phyloP scores from a whole-genome alignment of 2,329 filamentous ascomycete genomes.

The Penicillium sumatraense region DNA sequence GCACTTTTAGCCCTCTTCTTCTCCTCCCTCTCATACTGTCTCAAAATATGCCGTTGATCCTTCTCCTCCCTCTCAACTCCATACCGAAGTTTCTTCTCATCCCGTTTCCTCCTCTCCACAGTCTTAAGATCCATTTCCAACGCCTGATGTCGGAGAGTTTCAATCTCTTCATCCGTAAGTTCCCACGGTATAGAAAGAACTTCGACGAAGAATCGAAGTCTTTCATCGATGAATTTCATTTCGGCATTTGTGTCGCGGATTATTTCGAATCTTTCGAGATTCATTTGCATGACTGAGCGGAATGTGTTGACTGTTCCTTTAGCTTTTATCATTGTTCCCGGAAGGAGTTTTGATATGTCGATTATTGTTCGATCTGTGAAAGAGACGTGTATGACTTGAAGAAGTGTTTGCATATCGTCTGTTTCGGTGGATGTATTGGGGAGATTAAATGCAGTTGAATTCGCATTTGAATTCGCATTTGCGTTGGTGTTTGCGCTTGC shows the following conservation, averaged over 20 bases:
- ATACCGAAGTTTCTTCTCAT: conserved; percentile 31
- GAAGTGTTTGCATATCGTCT: background rate
- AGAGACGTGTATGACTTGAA: conserved; percentile 23
- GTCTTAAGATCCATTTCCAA: conserved; percentile 44
- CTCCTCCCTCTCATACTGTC: conserved; percentile 47
- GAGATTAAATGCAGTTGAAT: background rate
- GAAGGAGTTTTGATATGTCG: conserved; percentile 50
- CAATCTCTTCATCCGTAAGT: conserved; percentile 50
- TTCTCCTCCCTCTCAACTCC: conserved; percentile 38
- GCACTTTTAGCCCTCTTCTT: conserved; percentile 42
- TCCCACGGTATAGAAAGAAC: conserved; percentile 60
- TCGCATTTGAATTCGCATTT: background rate
- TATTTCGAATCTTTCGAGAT: conserved; percentile 57
- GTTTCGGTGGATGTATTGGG: background rate
- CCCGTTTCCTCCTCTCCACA: conserved; percentile 41
- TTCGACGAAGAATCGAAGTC: conserved; percentile 53
- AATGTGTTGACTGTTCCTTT: conserved; percentile 62
- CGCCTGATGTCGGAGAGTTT: conserved; percentile 47
- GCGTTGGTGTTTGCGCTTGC: background rate
- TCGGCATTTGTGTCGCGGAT: conserved; percentile 60
- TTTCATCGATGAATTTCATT: conserved; percentile 57
- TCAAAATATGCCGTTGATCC: conserved; percentile 41
- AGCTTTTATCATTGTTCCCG: conserved; percentile 59
- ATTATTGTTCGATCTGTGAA: conserved; percentile 44
- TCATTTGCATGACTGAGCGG: conserved; percentile 56